phyloP scores from a whole-genome alignment of 2,329 filamentous ascomycete species.

The Cladosporium velox region DNA sequence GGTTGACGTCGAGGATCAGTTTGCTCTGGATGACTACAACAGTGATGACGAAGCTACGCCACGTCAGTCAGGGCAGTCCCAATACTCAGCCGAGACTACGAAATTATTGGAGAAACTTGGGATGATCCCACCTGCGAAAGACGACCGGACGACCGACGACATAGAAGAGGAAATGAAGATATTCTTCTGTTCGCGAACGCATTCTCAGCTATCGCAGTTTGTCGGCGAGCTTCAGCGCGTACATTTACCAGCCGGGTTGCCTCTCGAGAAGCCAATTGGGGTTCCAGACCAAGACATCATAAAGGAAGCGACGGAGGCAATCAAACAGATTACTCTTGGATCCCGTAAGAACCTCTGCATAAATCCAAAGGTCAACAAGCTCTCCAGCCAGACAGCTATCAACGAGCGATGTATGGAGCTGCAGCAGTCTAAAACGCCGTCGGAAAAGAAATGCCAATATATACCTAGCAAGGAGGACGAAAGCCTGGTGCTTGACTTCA shows the following conservation, averaged over 20 bases:
- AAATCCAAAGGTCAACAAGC: constrained; percentile 74
- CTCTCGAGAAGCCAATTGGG: constrained; percentile 25
- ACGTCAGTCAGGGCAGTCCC: constrained; percentile 28
- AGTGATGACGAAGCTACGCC: constrained; percentile 58
- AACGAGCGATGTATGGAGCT: constrained; percentile 92
- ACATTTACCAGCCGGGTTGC: constrained; percentile 70
- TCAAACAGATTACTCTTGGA: constrained; percentile 81
- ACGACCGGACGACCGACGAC: constrained; percentile 46
- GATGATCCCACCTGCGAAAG: constrained; percentile 40
- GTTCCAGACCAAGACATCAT: constrained; percentile 8
- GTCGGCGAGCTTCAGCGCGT: constrained; percentile 79
- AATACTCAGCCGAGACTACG: constrained; percentile 69
- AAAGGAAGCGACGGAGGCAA: constrained; percentile 53
- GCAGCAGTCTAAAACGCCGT: constrained; percentile 67
- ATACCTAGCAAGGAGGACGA: constrained; percentile 77
- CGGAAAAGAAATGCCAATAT: constrained; percentile 71
- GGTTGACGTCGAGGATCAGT: constrained; percentile 64
- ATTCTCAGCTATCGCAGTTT: constrained; percentile 89
- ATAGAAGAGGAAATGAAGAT: constrained; percentile 73
- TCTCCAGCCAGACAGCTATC: constrained; percentile 74
- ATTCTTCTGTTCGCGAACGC: constrained; percentile 89
- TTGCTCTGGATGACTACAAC: constrained; percentile 74
- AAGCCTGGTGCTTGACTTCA: constrained; percentile 72
- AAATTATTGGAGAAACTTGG: constrained; percentile 67
- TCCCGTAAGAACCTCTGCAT: constrained; percentile 89